These are phyloP conservation scores for Sistotremastrum suecicum DNA, from an alignment of 768 basidiomycete genomes.

Conservation along the genomic window DNA sequence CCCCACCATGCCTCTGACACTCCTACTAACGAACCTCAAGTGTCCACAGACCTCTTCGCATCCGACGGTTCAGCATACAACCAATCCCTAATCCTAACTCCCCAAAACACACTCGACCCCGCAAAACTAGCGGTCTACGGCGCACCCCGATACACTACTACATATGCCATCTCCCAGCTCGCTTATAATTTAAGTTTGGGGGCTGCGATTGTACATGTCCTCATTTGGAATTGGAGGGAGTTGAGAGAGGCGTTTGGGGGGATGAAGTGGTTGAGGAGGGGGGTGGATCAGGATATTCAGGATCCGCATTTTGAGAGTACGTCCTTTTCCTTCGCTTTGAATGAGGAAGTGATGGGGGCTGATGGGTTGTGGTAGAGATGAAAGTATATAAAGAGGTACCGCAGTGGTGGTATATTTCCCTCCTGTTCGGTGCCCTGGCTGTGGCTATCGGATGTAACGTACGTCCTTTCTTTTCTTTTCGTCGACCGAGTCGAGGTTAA, in stretches of 20 bases:
- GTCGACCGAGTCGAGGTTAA: too few species aligned
- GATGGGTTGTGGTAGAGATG: too few species aligned
- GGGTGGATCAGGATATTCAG: conserved; percentile 24
- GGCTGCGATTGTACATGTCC: conserved; percentile 32
- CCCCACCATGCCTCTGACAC: too few species aligned
- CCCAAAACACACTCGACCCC: conserved; percentile 22
- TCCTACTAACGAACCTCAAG: conserved; percentile 7
- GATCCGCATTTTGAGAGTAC: conserved; percentile 35
- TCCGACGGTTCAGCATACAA: conserved; percentile 24
- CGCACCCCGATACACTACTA: conserved; percentile 27
- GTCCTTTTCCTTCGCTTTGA: conserved; percentile 4
- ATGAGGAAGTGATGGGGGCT: too few species aligned
- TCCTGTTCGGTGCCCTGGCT: conserved; percentile 31
- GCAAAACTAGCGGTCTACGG: conserved; percentile 14
- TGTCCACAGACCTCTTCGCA: conserved; percentile 34
- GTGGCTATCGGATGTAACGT: conserved; percentile 33
- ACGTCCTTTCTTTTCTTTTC: too few species aligned
- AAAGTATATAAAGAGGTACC: conserved; percentile 39
- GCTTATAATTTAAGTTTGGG: conserved; percentile 38
- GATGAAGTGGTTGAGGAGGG: conserved; percentile 23
- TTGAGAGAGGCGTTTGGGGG: conserved; percentile 31
- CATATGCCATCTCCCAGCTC: conserved; percentile 33
- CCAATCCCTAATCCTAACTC: conserved; percentile 26
- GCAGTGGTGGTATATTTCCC: conserved; percentile 32
- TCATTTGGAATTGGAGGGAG: conserved; percentile 40